These are phyloP conservation scores for Podila epicladia DNA, from an alignment of 192 early-diverging fungal genomes.

Conservation along the genomic window DNA sequence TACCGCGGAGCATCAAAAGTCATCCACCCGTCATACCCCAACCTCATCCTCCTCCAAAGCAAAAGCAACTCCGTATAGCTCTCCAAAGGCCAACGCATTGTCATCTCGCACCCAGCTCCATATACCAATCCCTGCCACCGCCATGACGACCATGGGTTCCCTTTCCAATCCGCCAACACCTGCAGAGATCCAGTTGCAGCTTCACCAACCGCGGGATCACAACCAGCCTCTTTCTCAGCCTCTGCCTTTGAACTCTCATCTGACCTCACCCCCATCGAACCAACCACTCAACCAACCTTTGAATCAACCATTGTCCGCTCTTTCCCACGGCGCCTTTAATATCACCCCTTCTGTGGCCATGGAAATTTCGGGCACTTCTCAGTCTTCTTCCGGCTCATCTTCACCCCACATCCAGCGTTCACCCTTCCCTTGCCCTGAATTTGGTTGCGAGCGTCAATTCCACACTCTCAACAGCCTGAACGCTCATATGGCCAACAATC, in stretches of 20 bases:
- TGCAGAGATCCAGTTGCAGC: slow-evolving; percentile 33
- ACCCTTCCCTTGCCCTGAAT: slow-evolving; percentile 17
- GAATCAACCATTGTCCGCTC: slow-evolving; percentile 3
- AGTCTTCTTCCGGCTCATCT: slow-evolving; percentile 34
- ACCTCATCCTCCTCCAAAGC: not conserved
- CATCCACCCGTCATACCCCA: not conserved
- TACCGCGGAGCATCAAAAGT: not conserved
- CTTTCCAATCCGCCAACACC: slow-evolving; percentile 36
- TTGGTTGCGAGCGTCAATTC: slow-evolving; percentile 29
- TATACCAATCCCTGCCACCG: slow-evolving; percentile 12
- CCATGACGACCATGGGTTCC: slow-evolving; percentile 21
- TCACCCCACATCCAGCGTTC: slow-evolving; percentile 32
- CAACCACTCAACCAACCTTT: slow-evolving; percentile 6
- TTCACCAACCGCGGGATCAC: slow-evolving; percentile 20
- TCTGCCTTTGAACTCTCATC: not conserved
- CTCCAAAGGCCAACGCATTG: not conserved
- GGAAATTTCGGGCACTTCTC: slow-evolving; percentile 26
- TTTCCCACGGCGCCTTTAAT: slow-evolving; percentile 21
- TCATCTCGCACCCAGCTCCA: slow-evolving; percentile 5
- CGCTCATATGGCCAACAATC: slow-evolving; percentile 32
- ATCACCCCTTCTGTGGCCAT: slow-evolving; percentile 20
- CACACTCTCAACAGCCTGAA: slow-evolving; percentile 21
- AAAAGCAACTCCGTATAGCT: not conserved
- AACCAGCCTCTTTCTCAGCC: slow-evolving; percentile 14
- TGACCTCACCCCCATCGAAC: slow-evolving; percentile 1